Percentiles rank a stretch among this genome's conserved stretches.
Conservation (phyloP, 495 filamentous ascomycete species). For the Xanthoparmelia taractica region DNA sequence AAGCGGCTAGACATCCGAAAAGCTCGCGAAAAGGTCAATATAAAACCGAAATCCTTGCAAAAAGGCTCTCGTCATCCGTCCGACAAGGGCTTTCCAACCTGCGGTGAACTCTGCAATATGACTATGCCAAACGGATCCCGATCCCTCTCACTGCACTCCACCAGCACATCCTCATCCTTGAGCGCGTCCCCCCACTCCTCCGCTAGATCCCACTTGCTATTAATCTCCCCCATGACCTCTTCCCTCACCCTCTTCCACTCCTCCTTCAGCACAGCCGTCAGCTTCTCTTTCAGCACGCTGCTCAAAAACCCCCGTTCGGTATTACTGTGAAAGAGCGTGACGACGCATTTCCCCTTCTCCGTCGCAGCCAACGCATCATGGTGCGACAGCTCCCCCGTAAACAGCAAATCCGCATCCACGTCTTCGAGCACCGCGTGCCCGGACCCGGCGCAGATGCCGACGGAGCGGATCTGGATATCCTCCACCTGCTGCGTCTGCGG, state of each 20-base stretch:
- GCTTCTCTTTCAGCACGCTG: constrained; percentile 56
- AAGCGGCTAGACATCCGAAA: neutral
- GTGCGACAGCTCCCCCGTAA: constrained; percentile 90
- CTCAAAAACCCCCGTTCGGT: constrained; percentile 75
- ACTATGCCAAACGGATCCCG: constrained; percentile 70
- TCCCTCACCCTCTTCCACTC: constrained; percentile 45
- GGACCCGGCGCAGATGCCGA: constrained; percentile 75
- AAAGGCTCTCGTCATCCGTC: constrained; percentile 13
- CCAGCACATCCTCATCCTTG: constrained; percentile 46
- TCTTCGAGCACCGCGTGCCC: constrained; percentile 66
- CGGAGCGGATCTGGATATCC: constrained; percentile 49
- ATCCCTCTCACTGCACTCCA: constrained; percentile 71
- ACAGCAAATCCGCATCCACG: constrained; percentile 59
- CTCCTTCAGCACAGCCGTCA: constrained; percentile 48
- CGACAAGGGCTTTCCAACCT: constrained; percentile 25
- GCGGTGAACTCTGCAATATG: constrained; percentile 36
- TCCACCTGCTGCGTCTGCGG: constrained; percentile 49
- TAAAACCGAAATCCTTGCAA: too few species aligned
- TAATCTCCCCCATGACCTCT: constrained; percentile 31
- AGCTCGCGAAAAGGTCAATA: too few species aligned
- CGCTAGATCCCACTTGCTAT: constrained; percentile 28
- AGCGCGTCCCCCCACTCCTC: constrained; percentile 40
- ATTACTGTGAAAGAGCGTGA: constrained; percentile 86
- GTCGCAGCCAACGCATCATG: constrained; percentile 81
- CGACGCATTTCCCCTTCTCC: constrained; percentile 77